These are phyloP conservation scores for Biscutella laevigata DNA, from an alignment of 441 rosid genomes.

Conservation along the genomic window DNA sequence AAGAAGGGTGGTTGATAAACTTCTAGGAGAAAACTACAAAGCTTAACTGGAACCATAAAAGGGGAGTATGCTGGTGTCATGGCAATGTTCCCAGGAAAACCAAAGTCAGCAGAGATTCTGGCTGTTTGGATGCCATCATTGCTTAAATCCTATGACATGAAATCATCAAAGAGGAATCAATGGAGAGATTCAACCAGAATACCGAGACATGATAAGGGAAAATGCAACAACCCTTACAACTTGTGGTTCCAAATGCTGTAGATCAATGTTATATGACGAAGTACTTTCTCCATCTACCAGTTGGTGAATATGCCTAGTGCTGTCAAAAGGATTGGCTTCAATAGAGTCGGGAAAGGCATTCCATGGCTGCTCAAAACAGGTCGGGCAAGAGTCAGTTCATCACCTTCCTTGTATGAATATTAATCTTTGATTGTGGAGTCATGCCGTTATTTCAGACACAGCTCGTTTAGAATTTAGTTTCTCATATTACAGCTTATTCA, in stretches of 20 bases:
- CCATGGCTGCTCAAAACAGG: constrained; percentile 47
- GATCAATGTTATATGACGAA: constrained; percentile 32
- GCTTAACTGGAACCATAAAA: constrained; percentile 32
- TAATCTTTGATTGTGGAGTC: constrained; percentile 1
- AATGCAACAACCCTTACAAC: constrained; percentile 37
- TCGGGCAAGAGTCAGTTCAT: constrained; percentile 2
- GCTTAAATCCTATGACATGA: constrained; percentile 33
- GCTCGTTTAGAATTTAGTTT: neutral
- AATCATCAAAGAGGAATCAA: constrained; percentile 19
- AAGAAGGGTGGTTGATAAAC: neutral
- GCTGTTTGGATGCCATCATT: constrained; percentile 27
- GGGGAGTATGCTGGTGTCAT: constrained; percentile 32
- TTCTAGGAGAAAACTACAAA: constrained; percentile 24
- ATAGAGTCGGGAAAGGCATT: constrained; percentile 52
- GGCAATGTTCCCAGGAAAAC: constrained; percentile 26
- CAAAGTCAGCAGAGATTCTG: constrained; percentile 24
- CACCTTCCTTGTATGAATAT: neutral
- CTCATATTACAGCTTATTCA: constrained; percentile 6
- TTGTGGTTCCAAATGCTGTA: constrained; percentile 30
- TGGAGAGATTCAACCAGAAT: constrained; percentile 6
- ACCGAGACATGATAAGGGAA: constrained; percentile 7
- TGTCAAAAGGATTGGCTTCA: constrained; percentile 31
- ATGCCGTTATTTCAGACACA: constrained; percentile 9
- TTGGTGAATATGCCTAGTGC: constrained; percentile 27
- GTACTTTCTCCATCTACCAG: constrained; percentile 18